Percentiles rank a stretch among this genome's conserved stretches.
Evolutionary conservation across 2,329 filamentous ascomycete species (phyloP).

Genomic region (Aspergillus sp.): DNA sequence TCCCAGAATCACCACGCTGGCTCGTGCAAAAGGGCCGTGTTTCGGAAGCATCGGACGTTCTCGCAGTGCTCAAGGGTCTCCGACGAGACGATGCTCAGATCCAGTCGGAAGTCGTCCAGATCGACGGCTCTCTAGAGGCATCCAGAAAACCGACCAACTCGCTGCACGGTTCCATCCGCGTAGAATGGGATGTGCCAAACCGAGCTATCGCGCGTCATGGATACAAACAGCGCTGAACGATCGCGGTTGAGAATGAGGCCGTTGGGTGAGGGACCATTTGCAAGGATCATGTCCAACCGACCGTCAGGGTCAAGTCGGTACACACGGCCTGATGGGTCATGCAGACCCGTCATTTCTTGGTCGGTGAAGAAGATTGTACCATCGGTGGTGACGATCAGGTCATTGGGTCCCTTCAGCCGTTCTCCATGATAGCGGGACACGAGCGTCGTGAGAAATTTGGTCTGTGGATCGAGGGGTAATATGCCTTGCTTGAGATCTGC

Average conservation of each 20-base stretch:
- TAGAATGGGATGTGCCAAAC: not conserved
- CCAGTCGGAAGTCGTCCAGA: slow-evolving; percentile 40
- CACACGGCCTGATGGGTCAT: not conserved
- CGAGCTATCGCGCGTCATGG: not conserved
- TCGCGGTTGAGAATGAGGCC: not conserved
- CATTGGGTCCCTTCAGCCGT: not conserved
- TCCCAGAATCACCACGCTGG: slow-evolving; percentile 53
- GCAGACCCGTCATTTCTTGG: not conserved
- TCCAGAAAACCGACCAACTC: slow-evolving; percentile 7
- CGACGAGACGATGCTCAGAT: slow-evolving; percentile 40
- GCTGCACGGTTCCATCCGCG: not conserved
- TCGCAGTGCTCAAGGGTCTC: slow-evolving; percentile 42
- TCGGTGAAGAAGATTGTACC: not conserved
- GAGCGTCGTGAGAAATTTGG: not conserved
- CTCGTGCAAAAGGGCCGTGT: slow-evolving; percentile 49
- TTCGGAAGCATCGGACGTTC: slow-evolving; percentile 41
- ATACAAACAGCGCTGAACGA: not conserved
- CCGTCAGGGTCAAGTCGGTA: not conserved
- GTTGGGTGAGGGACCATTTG: not conserved
- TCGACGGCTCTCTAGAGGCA: slow-evolving; percentile 47
- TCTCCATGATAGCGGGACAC: not conserved
- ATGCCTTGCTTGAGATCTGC: not conserved
- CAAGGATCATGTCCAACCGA: not conserved
- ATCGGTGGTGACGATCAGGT: not conserved
- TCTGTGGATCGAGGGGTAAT: not conserved